Percentiles rank a stretch among this genome's conserved stretches.
These are phyloP conservation scores for Nicotiana noctiflora DNA, from an alignment of 257 asterid genomes.

Conservation along the genomic window DNA sequence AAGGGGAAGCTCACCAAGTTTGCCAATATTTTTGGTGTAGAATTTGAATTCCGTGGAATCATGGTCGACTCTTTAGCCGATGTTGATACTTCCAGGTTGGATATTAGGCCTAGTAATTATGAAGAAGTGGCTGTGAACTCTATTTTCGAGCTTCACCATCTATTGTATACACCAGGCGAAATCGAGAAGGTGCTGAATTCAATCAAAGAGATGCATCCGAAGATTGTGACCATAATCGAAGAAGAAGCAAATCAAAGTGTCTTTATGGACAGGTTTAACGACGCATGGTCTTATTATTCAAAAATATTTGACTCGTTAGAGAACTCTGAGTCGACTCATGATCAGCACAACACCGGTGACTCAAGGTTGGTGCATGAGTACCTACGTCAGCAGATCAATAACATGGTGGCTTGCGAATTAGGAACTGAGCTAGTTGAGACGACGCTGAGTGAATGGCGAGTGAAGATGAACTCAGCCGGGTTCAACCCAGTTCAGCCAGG, in stretches of 20 bases:
- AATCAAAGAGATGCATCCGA: constrained; percentile 1
- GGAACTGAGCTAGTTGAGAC: constrained; percentile 5
- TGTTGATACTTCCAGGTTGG: neutral
- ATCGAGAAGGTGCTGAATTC: neutral
- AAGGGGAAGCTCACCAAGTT: constrained; percentile 2
- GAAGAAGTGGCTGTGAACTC: constrained; percentile 13
- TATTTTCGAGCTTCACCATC: constrained; percentile 10
- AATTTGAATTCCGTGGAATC: constrained; percentile 5
- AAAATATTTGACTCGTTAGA: constrained; percentile 12
- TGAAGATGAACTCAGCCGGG: constrained; percentile 4
- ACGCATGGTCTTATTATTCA: neutral
- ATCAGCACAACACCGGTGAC: neutral
- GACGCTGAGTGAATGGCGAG: constrained; percentile 3
- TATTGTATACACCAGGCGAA: neutral
- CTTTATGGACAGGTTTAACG: constrained; percentile 6
- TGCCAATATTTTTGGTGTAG: neutral
- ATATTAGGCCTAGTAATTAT: neutral
- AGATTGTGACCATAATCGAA: constrained; percentile 5
- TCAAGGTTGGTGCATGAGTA: neutral
- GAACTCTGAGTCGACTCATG: neutral
- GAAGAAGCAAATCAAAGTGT: neutral
- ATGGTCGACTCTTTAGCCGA: neutral
- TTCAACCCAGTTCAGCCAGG: constrained; percentile 8
- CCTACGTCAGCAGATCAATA: constrained; percentile 10
- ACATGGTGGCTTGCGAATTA: constrained; percentile 2